Conservation (phyloP, 306 rosid genomes). For the Vigna trinervia region DNA sequence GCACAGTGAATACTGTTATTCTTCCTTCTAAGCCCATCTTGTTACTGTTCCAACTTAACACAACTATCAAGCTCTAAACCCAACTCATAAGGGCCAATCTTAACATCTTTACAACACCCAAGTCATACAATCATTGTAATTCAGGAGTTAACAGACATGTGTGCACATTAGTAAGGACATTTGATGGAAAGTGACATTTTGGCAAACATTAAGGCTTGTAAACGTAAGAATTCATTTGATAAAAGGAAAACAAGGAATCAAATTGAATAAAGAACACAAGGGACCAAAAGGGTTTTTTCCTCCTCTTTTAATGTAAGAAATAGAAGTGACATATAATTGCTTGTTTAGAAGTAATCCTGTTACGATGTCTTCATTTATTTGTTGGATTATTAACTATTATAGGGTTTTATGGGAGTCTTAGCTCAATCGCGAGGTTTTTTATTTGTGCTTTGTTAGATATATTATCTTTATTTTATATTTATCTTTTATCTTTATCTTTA, state of each 20-base stretch:
- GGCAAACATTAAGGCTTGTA: not conserved
- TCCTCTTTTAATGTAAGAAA: not conserved
- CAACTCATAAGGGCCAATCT: constrained; percentile 57
- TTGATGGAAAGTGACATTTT: not conserved
- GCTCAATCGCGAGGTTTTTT: not conserved
- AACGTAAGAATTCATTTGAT: not conserved
- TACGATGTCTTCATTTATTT: constrained; percentile 1
- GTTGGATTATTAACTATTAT: not conserved
- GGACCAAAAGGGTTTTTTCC: not conserved
- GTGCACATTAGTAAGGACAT: not conserved
- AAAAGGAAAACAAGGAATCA: not conserved
- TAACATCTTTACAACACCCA: constrained; percentile 47
- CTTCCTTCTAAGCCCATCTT: not conserved
- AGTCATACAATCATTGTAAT: not conserved
- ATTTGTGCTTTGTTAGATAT: not conserved
- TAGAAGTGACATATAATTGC: not conserved
- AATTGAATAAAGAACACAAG: not conserved
- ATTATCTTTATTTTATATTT: too few relatives aligned
- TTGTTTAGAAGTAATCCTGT: constrained; percentile 6
- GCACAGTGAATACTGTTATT: not conserved
- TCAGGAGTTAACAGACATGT: not conserved
- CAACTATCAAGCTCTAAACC: constrained; percentile 14
- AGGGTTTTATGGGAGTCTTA: not conserved
- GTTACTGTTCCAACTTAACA: too few relatives aligned
- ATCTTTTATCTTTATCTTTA: too few relatives aligned